Base-by-base conservation (phyloP, 2,329 filamentous ascomycete species). In the Hymenoscyphus infarciens region DNA sequence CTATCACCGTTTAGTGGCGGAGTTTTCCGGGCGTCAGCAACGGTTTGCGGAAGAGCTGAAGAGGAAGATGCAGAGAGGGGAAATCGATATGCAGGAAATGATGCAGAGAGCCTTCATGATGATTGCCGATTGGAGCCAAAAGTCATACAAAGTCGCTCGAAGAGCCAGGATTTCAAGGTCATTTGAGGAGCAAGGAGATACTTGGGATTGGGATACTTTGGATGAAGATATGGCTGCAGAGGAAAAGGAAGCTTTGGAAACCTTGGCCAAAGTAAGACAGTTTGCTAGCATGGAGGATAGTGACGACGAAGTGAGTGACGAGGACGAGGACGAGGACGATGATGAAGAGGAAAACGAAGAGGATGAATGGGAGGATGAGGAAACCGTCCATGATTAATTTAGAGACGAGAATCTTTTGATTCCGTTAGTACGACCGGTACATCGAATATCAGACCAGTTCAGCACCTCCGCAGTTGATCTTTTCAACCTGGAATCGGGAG, bases 131-230 rank as follows among this genome's bases (percentile, higher is more conserved):
- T 45, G 31, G 8, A 58, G 49, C 4, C 33, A 58, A n/a, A 45
- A 52, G 16, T 57, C 25, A 15, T 53, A 59, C 15, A 65, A 62
- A 29, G 45, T n/a, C 16, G 63, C 65, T 2, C 42, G 65, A 16
- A 59, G 63, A n/a, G 57, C 60, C 1, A 56, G 65, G 10, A 65
- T 67, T 15, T 13, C 39, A 16, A 61, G 54, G 29, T 58, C 61
- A 25, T 61, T 42, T 15, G 56, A 31, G 29, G 63, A 62, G 22
- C 27, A 16, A 22, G 63, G 61, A 15, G 55, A 27, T 19, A 11
- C 59, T 25, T 52, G 45, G n/a, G 60, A 66, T 52, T 59, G 56
- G 54, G 59, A 45, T 6, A 49, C n/a, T 49, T 8, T 27, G 25
- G 35, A 56, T 25, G 56, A 59, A 31, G 60, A 39, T 31, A 33